Base-by-base conservation (phyloP, 2,329 filamentous ascomycete genomes). In the Coleophoma eucalyptorum region DNA sequence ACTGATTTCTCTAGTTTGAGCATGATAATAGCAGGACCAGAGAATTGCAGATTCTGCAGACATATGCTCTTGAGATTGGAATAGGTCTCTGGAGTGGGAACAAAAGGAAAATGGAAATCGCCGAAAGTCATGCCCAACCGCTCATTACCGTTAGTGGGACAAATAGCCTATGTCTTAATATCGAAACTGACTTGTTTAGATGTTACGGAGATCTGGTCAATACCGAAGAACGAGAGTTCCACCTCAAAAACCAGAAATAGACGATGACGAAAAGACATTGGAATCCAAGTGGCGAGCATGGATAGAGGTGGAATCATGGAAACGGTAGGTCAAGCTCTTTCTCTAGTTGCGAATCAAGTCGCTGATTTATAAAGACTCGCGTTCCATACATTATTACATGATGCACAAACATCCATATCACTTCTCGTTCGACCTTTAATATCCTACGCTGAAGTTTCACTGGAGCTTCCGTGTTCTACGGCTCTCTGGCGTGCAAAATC, bases 381-480 rank as follows among this genome's bases (percentile, higher is more conserved):
- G 3, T 83, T 86, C 52, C 82, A 86, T 60, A 70, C 80, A 13
- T 86, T 86, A 56, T 67, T 85, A 5, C 77, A 84, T 50, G 86
- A 90, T 59, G 75, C 83, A 0, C 83, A 88, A 53, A 75, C 79
- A 4, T 87, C 86, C 2, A 85, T 90, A 70, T 80, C 82, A 1
- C 74, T 86, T 4, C 72, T 87, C 49, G 81, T 79, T 19, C 84
- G 79, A 52, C 83, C 84, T 0, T 70, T 82, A 18, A 80, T 89
- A 56, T 86, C 85, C 0, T 90, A 88, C 59, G 76, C 83, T 0
- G 87, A 90, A 59, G 69, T 90, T 45, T 80, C 80, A 4, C 68
- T 89, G 3, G 84, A 85, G 1, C 66, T 90, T 0, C 86, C 87
- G 0, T 79, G 79, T 53, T 71, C 80, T 0, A 74, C 77, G 49